Percentiles rank a stretch among this genome's conserved stretches.
Evolutionary conservation across 1,284 basidiomycete genomes (phyloP).

Genomic region (Boletus mariae): DNA sequence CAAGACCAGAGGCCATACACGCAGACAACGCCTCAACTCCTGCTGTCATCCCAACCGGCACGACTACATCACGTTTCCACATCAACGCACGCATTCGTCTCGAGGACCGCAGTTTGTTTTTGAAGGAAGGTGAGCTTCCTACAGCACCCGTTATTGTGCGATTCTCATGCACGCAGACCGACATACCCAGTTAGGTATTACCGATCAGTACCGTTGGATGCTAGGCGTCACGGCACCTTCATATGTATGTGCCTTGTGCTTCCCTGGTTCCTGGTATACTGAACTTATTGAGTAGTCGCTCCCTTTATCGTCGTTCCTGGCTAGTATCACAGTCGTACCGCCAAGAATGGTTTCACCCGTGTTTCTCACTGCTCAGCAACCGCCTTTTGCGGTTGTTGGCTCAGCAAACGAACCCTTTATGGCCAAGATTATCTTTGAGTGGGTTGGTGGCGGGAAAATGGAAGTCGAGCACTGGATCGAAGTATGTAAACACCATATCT

Average conservation of each 20-base stretch:
- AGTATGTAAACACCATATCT: conserved; percentile 37
- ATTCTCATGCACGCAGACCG: conserved; percentile 36
- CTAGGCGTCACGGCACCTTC: conserved; percentile 63
- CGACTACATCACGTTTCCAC: conserved; percentile 56
- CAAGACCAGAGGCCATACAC: background rate
- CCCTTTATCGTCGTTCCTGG: conserved; percentile 46
- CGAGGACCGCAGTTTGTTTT: conserved; percentile 60
- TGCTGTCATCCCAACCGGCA: conserved; percentile 17
- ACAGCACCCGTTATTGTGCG: background rate
- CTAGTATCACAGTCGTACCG: conserved; percentile 40
- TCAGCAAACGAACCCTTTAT: conserved; percentile 60
- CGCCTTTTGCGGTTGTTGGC: conserved; percentile 58
- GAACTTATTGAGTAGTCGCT: conserved; percentile 16
- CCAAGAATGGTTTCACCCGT: conserved; percentile 34
- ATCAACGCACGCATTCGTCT: conserved; percentile 59
- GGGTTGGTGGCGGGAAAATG: conserved; percentile 42
- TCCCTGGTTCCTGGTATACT: background rate
- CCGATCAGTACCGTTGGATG: conserved; percentile 68
- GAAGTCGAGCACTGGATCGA: conserved; percentile 75
- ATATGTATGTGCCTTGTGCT: conserved; percentile 48
- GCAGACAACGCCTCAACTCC: conserved; percentile 1
- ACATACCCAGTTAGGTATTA: conserved; percentile 32
- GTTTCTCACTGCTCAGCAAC: conserved; percentile 38
- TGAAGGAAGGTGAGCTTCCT: conserved; percentile 47
- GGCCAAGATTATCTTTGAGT: conserved; percentile 56